Base-by-base conservation (phyloP, 345 rosid genomes). In the Geranium rotundifolium region DNA sequence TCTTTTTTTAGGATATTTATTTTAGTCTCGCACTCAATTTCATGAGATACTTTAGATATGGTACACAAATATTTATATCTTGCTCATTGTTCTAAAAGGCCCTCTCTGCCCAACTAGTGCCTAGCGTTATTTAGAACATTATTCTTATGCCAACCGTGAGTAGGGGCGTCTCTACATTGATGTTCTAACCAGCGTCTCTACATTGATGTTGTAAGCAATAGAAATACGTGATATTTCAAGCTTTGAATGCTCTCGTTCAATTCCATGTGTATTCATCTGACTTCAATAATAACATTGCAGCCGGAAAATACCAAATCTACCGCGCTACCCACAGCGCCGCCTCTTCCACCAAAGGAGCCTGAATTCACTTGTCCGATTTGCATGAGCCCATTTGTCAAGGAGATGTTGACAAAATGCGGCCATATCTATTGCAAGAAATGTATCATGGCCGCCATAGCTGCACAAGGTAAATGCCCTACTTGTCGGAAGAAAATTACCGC, bases 281-380 rank as follows among this genome's bases (percentile, higher is more conserved):
- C 65, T 71, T 49, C 7, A 30, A 20, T 55, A 8, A 46, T 58
- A 31, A 52, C 17, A 23, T 58, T 67, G 67, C 76, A 84, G 85
- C 76, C 63, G 19, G 75, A 79, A 60, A 65, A 65, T 14, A 14
- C 52, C 15, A 2, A 7, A 46, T 3, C 12, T 3, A 10, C 16
- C 52, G 52, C 0, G 52, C 52, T 1, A 9, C 71, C 8, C 69
- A 23, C 61, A 1, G 70, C 67, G 0, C 74, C 79, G 0, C 74
- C 80, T 0, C 82, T 80, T 29, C 81, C 87, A 34, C 82, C 77
- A 5, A 83, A 84, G 74, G 95, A 86, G 72, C 86, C 84, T 1
- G 86, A 68, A 19, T 95, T 95, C 68, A 82, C 70, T 63, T 95
- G 99, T 68, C 97, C 99, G 59, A 88, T 95, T 60, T 95, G 99